Evolutionary conservation across 371 early-diverging fungal genomes (phyloP).

Genomic region (Apophysomyces sp.): DNA sequence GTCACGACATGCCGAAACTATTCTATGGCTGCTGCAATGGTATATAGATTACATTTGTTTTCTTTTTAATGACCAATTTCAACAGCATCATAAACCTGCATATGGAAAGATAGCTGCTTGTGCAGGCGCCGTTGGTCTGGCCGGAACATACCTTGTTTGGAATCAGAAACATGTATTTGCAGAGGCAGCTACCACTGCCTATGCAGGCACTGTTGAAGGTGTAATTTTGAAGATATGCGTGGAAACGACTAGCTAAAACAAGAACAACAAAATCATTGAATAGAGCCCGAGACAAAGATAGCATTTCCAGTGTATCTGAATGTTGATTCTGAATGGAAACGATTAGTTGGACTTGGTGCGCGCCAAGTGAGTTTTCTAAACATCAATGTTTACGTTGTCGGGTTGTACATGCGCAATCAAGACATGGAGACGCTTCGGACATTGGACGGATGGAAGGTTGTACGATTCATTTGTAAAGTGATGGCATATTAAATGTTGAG

Average conservation of each 20-base stretch:
- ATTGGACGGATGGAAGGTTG: constrained; percentile 39
- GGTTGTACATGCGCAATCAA: constrained; percentile 55
- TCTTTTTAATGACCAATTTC: not conserved
- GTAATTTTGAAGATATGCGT: not conserved
- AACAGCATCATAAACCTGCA: not conserved
- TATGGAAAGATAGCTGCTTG: not conserved
- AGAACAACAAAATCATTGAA: constrained; percentile 4
- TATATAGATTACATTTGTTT: not conserved
- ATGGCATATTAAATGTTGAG: not conserved
- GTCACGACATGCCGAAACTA: not conserved
- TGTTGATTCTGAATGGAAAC: constrained; percentile 35
- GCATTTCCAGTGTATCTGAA: constrained; percentile 37
- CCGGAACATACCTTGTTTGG: constrained; percentile 3
- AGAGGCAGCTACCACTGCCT: constrained; percentile 21
- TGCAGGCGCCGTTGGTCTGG: not conserved
- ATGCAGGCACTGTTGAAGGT: constrained; percentile 43
- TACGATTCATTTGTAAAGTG: not conserved
- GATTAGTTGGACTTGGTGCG: constrained; percentile 65
- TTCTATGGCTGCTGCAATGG: not conserved
- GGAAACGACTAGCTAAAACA: not conserved
- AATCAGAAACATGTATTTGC: constrained; percentile 11
- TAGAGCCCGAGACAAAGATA: constrained; percentile 34
- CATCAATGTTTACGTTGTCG: constrained; percentile 66
- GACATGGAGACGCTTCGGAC: constrained; percentile 36
- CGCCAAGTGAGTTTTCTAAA: constrained; percentile 70